Conservation (phyloP, 345 rosid species). For the Theobroma cacao region DNA sequence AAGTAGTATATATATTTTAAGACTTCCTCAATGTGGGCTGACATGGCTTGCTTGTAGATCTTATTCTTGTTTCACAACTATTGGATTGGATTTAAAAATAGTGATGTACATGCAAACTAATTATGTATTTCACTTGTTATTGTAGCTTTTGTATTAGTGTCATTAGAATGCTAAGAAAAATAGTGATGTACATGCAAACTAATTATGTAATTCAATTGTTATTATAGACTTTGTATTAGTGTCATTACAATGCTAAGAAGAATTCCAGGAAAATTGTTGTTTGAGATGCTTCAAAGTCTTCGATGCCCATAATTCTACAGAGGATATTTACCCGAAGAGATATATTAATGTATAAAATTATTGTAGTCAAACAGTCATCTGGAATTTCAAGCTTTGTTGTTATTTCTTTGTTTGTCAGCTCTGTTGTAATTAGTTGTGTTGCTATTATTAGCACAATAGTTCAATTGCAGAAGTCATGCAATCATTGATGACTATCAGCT, state of each 20-base stretch:
- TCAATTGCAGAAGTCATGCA: background rate
- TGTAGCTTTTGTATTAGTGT: background rate
- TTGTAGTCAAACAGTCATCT: background rate
- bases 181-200: background rate
- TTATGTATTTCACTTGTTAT: background rate
- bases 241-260: constrained; percentile 9
- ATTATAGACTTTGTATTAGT: background rate
- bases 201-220: background rate
- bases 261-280: background rate
- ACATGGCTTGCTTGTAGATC: background rate
- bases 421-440: background rate
- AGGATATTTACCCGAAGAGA: background rate
- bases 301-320: background rate
- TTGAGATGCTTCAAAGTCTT: background rate
- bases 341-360: background rate
- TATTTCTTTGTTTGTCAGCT: background rate
- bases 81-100: background rate
- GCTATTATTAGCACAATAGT: background rate
- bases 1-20: background rate
- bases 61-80: background rate
- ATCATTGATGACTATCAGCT: background rate
- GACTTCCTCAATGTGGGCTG: background rate
- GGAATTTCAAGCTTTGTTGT: background rate
- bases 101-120: background rate
- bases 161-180: constrained; percentile 4